These are phyloP conservation scores for Picochlorum costavermella DNA, from an alignment of 139 green algal genomes.

Conservation along the genomic window DNA sequence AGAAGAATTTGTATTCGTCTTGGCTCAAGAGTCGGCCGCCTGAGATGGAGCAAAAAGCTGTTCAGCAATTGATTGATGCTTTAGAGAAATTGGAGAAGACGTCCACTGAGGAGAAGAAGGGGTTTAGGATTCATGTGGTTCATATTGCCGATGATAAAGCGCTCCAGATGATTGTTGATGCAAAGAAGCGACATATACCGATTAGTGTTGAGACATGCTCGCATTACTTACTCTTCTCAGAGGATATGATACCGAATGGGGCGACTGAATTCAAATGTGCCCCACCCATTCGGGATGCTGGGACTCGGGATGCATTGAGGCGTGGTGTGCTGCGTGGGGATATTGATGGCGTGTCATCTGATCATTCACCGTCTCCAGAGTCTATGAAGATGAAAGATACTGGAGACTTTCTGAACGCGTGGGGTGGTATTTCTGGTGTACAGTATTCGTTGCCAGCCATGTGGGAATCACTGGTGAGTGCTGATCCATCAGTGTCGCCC, in stretches of 20 bases:
- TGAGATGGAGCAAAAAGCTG: slow-evolving; percentile 61
- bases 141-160: slow-evolving; percentile 18
- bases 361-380: slow-evolving; percentile 82
- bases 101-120: slow-evolving; percentile 16
- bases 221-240: slow-evolving; percentile 86
- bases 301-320: slow-evolving; percentile 56
- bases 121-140: slow-evolving; percentile 21
- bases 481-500: not conserved
- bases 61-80: slow-evolving; percentile 50
- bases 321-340: slow-evolving; percentile 39
- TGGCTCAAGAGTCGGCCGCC: slow-evolving; percentile 33
- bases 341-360: slow-evolving; percentile 65
- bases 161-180: slow-evolving; percentile 20
- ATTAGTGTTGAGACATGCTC: slow-evolving; percentile 84
- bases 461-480: slow-evolving; percentile 48
- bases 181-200: slow-evolving; percentile 45
- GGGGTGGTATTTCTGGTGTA: slow-evolving; percentile 87
- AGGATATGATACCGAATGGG: slow-evolving; percentile 59
- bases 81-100: not conserved
- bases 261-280: slow-evolving; percentile 82
- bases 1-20: not conserved
- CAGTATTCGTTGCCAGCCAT: slow-evolving; percentile 81
- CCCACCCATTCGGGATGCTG: slow-evolving; percentile 54
- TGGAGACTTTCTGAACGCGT: slow-evolving; percentile 83
- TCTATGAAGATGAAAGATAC: slow-evolving; percentile 65